A percentile compares a stretch with the other conserved stretches of the same genome.
Evolutionary conservation across 2,329 filamentous ascomycete genomes (phyloP).

Genomic region (Emydomyces testavorans): DNA sequence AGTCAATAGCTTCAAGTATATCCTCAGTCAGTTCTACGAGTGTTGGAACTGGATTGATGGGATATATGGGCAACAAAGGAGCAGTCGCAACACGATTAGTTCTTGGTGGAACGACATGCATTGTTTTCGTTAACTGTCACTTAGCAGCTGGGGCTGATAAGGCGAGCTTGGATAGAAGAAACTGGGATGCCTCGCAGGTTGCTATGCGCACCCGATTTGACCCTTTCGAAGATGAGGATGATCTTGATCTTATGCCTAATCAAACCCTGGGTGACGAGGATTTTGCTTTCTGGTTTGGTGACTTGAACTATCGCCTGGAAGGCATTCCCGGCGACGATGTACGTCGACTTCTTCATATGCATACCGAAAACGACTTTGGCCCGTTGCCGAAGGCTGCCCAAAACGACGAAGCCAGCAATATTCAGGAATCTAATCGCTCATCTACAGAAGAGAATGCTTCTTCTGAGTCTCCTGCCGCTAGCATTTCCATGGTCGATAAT

Average conservation of each 20-base stretch:
- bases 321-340: constrained; percentile 85
- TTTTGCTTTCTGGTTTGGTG: constrained; percentile 91
- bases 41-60: constrained; percentile 80
- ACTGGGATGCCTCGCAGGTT: constrained; percentile 82
- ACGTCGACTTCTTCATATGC: constrained; percentile 66
- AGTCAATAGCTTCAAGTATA: constrained; percentile 60
- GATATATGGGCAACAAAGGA: constrained; percentile 94
- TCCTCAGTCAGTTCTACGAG: constrained; percentile 70
- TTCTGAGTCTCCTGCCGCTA: constrained; percentile 11
- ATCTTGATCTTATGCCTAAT: constrained; percentile 39
- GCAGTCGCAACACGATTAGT: constrained; percentile 71
- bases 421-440: neutral
- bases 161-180: constrained; percentile 64
- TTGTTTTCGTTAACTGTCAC: constrained; percentile 88
- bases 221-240: constrained; percentile 56
- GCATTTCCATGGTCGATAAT: constrained; percentile 39
- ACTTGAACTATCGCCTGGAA: constrained; percentile 87
- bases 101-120: constrained; percentile 74
- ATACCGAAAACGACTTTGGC: constrained; percentile 31
- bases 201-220: constrained; percentile 64
- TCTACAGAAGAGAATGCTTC: constrained; percentile 9
- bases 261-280: constrained; percentile 78
- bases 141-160: constrained; percentile 77
- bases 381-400: constrained; percentile 13
- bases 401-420: constrained; percentile 4